Conservation (phyloP, 495 filamentous ascomycete genomes). For the Aspergillus olivimuriae region DNA sequence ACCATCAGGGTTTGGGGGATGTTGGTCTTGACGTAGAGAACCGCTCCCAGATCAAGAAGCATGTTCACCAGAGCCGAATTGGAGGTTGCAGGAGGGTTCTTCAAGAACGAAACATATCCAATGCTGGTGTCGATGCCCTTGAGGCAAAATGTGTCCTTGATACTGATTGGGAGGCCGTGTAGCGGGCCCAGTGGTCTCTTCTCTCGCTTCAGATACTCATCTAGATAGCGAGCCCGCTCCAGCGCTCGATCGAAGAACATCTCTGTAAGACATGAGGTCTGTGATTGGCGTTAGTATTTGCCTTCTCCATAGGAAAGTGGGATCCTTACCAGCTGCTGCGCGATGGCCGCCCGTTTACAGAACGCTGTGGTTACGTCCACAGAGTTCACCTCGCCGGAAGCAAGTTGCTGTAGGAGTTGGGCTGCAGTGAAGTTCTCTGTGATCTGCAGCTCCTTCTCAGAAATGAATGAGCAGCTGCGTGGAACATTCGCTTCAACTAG, state of each 20-base stretch:
- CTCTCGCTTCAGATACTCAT: slow-evolving; percentile 29
- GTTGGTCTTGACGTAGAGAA: slow-evolving; percentile 58
- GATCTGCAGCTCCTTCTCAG: slow-evolving; percentile 40
- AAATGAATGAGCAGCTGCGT: slow-evolving; percentile 16
- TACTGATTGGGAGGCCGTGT: slow-evolving; percentile 55
- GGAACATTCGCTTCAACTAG: slow-evolving; percentile 16
- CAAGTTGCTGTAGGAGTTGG: slow-evolving; percentile 27
- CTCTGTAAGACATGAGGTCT: slow-evolving; percentile 39
- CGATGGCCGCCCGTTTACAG: slow-evolving; percentile 38
- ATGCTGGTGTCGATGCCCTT: slow-evolving; percentile 34
- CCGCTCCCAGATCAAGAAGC: slow-evolving; percentile 31
- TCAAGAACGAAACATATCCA: slow-evolving; percentile 42
- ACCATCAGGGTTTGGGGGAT: slow-evolving; percentile 46
- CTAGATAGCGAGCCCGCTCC: slow-evolving; percentile 35
- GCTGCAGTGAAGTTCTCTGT: slow-evolving; percentile 45
- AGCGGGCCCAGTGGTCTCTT: slow-evolving; percentile 48
- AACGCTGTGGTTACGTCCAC: slow-evolving; percentile 44
- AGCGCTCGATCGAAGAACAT: slow-evolving; percentile 33
- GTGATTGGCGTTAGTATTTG: slow-evolving; percentile 1
- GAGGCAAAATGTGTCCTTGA: slow-evolving; percentile 58
- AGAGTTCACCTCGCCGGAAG: slow-evolving; percentile 26
- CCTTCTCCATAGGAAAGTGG: no score
- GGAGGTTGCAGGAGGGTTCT: slow-evolving; percentile 32
- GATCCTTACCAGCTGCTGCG: slow-evolving; percentile 24
- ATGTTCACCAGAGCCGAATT: slow-evolving; percentile 38